Evolutionary conservation across 345 rosid genomes (phyloP).

Genomic region (Eucalyptus pauciflora): DNA sequence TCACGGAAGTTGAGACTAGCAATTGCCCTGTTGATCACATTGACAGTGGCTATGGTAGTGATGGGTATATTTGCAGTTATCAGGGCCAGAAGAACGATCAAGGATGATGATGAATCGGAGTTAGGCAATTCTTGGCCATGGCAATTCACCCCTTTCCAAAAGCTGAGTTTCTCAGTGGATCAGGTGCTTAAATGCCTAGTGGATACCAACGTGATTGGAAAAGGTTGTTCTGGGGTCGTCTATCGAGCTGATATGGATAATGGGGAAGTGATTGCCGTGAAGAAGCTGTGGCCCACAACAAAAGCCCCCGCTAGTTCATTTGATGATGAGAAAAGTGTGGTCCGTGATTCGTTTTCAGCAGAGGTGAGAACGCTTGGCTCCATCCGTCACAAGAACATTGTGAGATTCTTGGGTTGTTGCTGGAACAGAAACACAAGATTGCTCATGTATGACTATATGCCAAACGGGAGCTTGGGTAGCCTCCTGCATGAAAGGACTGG

Average conservation of each 20-base stretch:
- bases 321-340: constrained; percentile 31
- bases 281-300: constrained; percentile 77
- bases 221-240: constrained; percentile 89
- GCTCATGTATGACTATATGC: constrained; percentile 93
- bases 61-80: constrained; percentile 65
- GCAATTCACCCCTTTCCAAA: constrained; percentile 97
- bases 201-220: constrained; percentile 79
- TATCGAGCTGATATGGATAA: constrained; percentile 84
- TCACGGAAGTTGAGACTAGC: constrained; percentile 62
- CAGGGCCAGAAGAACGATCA: constrained; percentile 33
- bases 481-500: constrained; percentile 79
- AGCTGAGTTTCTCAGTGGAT: constrained; percentile 79
- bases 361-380: constrained; percentile 88
- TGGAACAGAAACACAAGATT: constrained; percentile 75
- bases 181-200: constrained; percentile 69
- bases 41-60: constrained; percentile 57
- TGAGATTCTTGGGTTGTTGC: constrained; percentile 86
- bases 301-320: constrained; percentile 20
- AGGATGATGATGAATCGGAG: constrained; percentile 59
- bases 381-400: constrained; percentile 91
- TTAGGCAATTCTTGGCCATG: constrained; percentile 84
- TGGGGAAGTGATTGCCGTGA: constrained; percentile 84
- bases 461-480: constrained; percentile 87
- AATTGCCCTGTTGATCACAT: constrained; percentile 52
- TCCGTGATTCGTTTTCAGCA: constrained; percentile 92